Percentiles rank a stretch among this genome's conserved stretches.
These are phyloP conservation scores for Arthrobotrys entomopaga DNA, from an alignment of 2,329 filamentous ascomycete genomes.

Conservation along the genomic window DNA sequence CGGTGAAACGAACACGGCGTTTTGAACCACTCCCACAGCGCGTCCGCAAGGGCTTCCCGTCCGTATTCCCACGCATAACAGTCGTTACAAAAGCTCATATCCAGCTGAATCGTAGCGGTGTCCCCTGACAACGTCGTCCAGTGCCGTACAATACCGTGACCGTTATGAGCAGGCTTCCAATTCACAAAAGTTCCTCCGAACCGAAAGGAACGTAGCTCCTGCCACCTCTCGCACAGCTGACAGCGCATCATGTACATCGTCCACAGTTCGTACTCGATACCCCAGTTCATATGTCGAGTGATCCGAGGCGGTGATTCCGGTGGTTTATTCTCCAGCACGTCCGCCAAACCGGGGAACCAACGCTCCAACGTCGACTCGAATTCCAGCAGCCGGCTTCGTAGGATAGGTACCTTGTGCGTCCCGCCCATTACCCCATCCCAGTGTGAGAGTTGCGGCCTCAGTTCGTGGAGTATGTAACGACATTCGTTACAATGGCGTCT, in stretches of 20 bases:
- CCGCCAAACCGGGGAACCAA: constrained; percentile 13
- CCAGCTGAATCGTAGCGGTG: neutral
- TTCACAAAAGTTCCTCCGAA: constrained; percentile 21
- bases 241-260: constrained; percentile 52
- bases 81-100: neutral
- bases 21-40: constrained; percentile 6
- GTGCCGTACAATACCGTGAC: constrained; percentile 2
- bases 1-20: constrained; percentile 2
- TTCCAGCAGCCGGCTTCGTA: constrained; percentile 5
- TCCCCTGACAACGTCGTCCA: neutral
- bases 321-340: constrained; percentile 22
- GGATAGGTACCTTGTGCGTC: constrained; percentile 18
- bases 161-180: constrained; percentile 19
- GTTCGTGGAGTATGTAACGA: constrained; percentile 16
- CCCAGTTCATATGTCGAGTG: constrained; percentile 9
- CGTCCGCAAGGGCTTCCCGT: constrained; percentile 2
- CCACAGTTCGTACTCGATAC: constrained; percentile 9
- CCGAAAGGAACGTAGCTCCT: constrained; percentile 34
- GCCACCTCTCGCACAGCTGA: constrained; percentile 31
- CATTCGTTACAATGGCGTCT: constrained; percentile 52
- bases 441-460: constrained; percentile 15
- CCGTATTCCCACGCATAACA: constrained; percentile 11
- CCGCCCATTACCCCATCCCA: constrained; percentile 7
- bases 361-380: constrained; percentile 15
- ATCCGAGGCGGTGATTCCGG: constrained; percentile 3